Percentiles rank a stretch among this genome's conserved stretches.
Conservation (phyloP, 768 basidiomycete genomes). For the Kwoniella europaea region DNA sequence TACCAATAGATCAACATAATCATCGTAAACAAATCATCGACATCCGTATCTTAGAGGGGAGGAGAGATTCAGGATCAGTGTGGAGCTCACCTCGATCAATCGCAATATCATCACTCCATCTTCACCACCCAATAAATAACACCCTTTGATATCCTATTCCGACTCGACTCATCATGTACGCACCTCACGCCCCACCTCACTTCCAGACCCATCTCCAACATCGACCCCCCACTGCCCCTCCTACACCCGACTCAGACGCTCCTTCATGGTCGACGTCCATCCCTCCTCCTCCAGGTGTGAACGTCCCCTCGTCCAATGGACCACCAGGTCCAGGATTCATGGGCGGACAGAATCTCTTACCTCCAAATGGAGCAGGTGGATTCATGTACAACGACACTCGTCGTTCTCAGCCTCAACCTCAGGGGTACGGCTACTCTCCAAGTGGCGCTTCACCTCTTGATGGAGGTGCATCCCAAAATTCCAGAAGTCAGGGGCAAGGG, state of each 20-base stretch:
- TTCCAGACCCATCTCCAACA: conserved; percentile 13
- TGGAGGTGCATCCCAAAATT: conserved; percentile 1
- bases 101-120: background rate
- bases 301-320: conserved; percentile 1
- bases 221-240: conserved; percentile 35
- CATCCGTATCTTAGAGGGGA: background rate
- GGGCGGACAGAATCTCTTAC: background rate
- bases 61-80: background rate
- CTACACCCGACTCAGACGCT: conserved; percentile 29
- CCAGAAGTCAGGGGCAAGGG: conserved; percentile 11
- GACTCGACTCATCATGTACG: conserved; percentile 7
- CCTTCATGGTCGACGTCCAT: conserved; percentile 2
- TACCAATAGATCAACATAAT: background rate
- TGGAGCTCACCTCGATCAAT: background rate
- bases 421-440: background rate
- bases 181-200: conserved; percentile 22
- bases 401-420: background rate
- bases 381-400: conserved; percentile 10
- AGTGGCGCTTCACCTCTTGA: conserved; percentile 8
- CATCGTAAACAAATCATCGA: too few relatives aligned
- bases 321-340: conserved; percentile 12
- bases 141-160: background rate
- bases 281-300: background rate
- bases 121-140: background rate
- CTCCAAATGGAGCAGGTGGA: background rate